Conservation (phyloP, 805 yeast species). For the Zygotorulaspora danielsina region DNA sequence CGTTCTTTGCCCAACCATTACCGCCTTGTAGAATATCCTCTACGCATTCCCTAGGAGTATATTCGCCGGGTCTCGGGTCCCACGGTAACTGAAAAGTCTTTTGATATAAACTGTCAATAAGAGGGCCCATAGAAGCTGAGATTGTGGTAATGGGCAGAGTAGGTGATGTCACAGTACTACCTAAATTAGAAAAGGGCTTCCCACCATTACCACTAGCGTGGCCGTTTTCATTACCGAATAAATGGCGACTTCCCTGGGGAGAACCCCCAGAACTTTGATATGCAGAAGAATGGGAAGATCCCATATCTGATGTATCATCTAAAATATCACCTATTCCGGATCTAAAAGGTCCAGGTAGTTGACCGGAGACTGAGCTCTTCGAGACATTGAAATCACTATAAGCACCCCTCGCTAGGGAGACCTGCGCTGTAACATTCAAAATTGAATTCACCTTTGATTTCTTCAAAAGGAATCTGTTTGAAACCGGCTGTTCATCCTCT, state of each 20-base stretch:
- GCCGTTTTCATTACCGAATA: not conserved
- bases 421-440: constrained; percentile 53
- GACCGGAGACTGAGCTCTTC: constrained; percentile 20
- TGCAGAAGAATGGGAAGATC: constrained; percentile 18
- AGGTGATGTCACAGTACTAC: constrained; percentile 9
- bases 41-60: constrained; percentile 65
- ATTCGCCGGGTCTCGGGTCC: constrained; percentile 55
- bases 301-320: constrained; percentile 20
- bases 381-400: constrained; percentile 31
- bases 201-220: constrained; percentile 6
- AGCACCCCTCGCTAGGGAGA: constrained; percentile 42
- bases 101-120: constrained; percentile 47
- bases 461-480: constrained; percentile 64
- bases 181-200: constrained; percentile 9
- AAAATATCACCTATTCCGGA: constrained; percentile 21
- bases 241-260: constrained; percentile 9
- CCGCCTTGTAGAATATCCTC: constrained; percentile 72
- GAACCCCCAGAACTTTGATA: constrained; percentile 12
- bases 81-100: constrained; percentile 56
- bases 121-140: constrained; percentile 43
- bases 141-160: constrained; percentile 16
- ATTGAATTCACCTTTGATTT: constrained; percentile 81
- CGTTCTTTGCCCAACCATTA: constrained; percentile 55
- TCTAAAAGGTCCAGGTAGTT: constrained; percentile 24
- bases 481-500: constrained; percentile 44